These are phyloP conservation scores for Emergomyces africanus DNA, from an alignment of 2,329 filamentous ascomycete species.

Conservation along the genomic window DNA sequence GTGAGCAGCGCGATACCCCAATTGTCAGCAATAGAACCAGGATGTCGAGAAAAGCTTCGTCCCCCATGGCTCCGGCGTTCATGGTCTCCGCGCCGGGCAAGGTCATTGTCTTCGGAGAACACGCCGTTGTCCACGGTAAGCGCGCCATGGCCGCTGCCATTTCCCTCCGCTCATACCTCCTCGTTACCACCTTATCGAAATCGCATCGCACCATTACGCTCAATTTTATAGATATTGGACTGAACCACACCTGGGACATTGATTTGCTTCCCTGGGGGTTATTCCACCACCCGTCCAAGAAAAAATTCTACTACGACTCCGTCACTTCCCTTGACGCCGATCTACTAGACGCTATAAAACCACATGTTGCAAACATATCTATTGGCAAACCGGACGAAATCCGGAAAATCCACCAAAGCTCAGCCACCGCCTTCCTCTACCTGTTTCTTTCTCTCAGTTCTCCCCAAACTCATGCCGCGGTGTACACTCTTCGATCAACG, in stretches of 20 bases:
- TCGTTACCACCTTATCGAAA: slow-evolving; percentile 88
- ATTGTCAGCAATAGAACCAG: not conserved
- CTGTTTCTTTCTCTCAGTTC: slow-evolving; percentile 71
- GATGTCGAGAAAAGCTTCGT: slow-evolving; percentile 31
- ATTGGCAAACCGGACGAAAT: slow-evolving; percentile 50
- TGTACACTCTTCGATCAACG: slow-evolving; percentile 74
- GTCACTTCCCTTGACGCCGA: slow-evolving; percentile 75
- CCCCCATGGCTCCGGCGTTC: slow-evolving; percentile 68
- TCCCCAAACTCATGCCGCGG: slow-evolving; percentile 57
- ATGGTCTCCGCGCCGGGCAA: slow-evolving; percentile 98
- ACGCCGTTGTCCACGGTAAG: slow-evolving; percentile 97
- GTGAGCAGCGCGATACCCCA: slow-evolving; percentile 1
- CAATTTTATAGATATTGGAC: slow-evolving; percentile 79
- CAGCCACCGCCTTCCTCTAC: slow-evolving; percentile 74
- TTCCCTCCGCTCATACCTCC: slow-evolving; percentile 88
- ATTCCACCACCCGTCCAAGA: slow-evolving; percentile 71
- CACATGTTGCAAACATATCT: slow-evolving; percentile 63
- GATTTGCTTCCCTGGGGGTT: slow-evolving; percentile 75
- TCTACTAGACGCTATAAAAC: slow-evolving; percentile 66
- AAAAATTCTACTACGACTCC: slow-evolving; percentile 88
- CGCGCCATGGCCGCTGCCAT: slow-evolving; percentile 91
- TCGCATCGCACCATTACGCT: slow-evolving; percentile 78
- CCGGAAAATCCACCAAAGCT: slow-evolving; percentile 72
- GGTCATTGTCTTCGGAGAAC: slow-evolving; percentile 95
- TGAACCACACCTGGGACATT: slow-evolving; percentile 89